Evolutionary conservation across 2,329 filamentous ascomycete genomes (phyloP), one percentile per base, ranked within the genome.

Genomic region (Curvularia sp.): DNA sequence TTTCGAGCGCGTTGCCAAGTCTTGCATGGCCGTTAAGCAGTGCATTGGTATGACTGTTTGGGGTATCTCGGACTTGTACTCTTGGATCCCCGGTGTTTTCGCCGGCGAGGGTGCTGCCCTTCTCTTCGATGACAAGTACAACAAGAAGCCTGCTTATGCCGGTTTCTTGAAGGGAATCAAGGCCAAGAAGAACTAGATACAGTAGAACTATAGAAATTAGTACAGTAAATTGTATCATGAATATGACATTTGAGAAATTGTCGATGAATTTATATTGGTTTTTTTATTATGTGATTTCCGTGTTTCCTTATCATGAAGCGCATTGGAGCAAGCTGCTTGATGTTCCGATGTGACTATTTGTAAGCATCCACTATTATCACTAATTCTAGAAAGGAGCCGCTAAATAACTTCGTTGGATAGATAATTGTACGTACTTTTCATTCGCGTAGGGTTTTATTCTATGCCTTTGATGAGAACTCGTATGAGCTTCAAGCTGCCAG

Each of bases 21-120:
- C 75, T 5, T 80, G 78, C 58, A 61, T 78, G n/a, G 66, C 71
- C 12, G 73, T 77, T 0, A 64, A 72, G 55, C 56, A 68, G 44
- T 80, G 78, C 57, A 66, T 79, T 22, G 78, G 78, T 44, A 74
- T 80, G 43, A 78, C 77, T 3, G 60, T 76, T 47, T 90, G 88
- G 78, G 78, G 78, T 35, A 76, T 78, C 26, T 75, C 73, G 0
- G 78, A 80, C 59, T 75, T 75, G 61, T 78, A 79, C 58, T 75
- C 71, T 7, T 80, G 78, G 78, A 73, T 75, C 30, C 78, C 78
- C 0, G 64, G 70, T 38, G 74, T 73, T 5, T 80, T 79, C 48
- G 20, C 63, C 5, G 71, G 73, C 3, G 71, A 79, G 47, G 78
- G 78, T 18, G 72, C 71, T 42, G 77, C 72, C 2, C 63, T 76